Evolutionary conservation across 1,284 basidiomycete species (phyloP).

Genomic region (Boletus sp.): DNA sequence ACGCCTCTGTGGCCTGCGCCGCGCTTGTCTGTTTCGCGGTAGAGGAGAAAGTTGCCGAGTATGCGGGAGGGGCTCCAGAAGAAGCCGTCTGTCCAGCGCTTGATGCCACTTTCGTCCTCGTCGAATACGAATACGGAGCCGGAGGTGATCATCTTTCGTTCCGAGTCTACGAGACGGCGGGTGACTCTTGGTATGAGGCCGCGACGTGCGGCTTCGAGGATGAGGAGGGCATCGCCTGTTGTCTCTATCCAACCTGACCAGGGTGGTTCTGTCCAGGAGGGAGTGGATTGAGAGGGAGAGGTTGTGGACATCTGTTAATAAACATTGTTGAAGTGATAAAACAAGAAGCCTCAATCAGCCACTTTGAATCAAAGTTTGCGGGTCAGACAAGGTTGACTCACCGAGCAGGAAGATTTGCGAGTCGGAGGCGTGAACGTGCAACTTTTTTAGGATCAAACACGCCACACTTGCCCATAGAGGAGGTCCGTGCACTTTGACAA

Average conservation of each 20-base stretch:
- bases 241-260: conserved; percentile 95
- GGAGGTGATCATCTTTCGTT: conserved; percentile 89
- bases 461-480: conserved; percentile 31
- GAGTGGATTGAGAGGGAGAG: conserved; percentile 30
- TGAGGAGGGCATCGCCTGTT: conserved; percentile 91
- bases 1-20: conserved; percentile 58
- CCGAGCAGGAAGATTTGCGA: conserved; percentile 54
- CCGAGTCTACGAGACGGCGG: conserved; percentile 89
- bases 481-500: background rate
- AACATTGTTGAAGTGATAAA: too few species aligned
- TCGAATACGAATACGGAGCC: conserved; percentile 98
- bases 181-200: conserved; percentile 93
- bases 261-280: conserved; percentile 74
- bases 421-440: conserved; percentile 46
- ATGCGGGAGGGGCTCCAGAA: conserved; percentile 90
- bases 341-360: conserved; percentile 32
- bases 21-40: conserved; percentile 88
- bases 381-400: conserved; percentile 58
- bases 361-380: conserved; percentile 52
- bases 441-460: conserved; percentile 22
- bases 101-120: conserved; percentile 96
- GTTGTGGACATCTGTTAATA: conserved; percentile 37
- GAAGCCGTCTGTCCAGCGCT: conserved; percentile 97
- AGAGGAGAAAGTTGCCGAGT: conserved; percentile 92
- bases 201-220: conserved; percentile 90